Base-by-base conservation (phyloP, 1,284 basidiomycete species). In the Vanrija humicola region DNA sequence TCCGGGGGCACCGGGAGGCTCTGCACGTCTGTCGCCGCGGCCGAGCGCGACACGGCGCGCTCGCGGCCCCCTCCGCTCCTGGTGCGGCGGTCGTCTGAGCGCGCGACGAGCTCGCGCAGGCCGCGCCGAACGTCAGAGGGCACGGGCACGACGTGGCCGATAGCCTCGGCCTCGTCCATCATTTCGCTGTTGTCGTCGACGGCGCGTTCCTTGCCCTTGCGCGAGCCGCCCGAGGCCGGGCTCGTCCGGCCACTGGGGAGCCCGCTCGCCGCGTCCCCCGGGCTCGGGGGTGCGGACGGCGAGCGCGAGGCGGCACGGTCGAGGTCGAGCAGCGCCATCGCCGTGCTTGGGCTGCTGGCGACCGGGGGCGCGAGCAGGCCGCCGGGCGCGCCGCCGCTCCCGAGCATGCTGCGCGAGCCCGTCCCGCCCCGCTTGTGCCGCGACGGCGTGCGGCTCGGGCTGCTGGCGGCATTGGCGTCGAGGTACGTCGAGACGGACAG, bases 181-280 rank as follows among this genome's bases (percentile, higher is more conserved):
- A 48, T 43, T 12, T 51, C 43, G 9, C 46, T 43, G 3, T 19
- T 50, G 16, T 40, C 50, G n/a, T 54, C 48, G 43, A 18, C 19
- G 15, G 46, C 56, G 12, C 56, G 49, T 18, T 59, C 57, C 43
- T 59, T 59, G 38, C 57, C 53, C 53, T 55, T 55, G 12, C 52
- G 40, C 15, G 50, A 50, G 7, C 7, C 6, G 3, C 40, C 40
- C 8, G 40, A 21, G 6, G 40, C 19, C n/a, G 40, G n/a, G n/a
- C 40, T 42, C 19, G 40, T 34, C 10, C 34, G 6, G 2, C 34
- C 34, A 10, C 34, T 34, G 21, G 21, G 21, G 21, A 23, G 21
- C 21, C 21, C 21, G 40, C 16, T 8, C 19, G 3, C 40, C 16
- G 19, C 10, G 5, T 42, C 40, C n/a, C 40, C 19, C 5, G 34